Evolutionary conservation across 495 filamentous ascomycete species (phyloP), one percentile per base, ranked within the genome.

Genomic region (Entonaema liquescens): DNA sequence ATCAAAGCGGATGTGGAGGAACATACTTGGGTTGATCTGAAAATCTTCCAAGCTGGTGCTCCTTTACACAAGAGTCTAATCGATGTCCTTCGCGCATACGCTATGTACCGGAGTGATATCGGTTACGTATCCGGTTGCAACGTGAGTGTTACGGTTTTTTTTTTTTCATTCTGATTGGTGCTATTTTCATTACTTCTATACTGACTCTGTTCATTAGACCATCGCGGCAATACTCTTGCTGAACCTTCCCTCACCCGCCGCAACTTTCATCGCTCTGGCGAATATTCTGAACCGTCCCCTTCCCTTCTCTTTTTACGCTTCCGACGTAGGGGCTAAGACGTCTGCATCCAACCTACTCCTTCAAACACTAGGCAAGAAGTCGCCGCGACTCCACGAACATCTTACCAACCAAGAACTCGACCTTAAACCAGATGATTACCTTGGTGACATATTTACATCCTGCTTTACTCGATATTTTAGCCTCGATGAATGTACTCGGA

Each of bases 61-160:
- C 93, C 94, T 2, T 80, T 97, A n/a, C 88, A 95, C 68, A 82
- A 88, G 36, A 87, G 86, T 33, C 83, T 98, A 12, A 79, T 92
- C 25, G 91, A 98, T 79, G 89, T 98, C 3, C 83, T 97, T 55
- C 87, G 90, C 67, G 95, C 95, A 5, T 98, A 98, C 77, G 88
- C 89, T 44, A 93, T 96, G 92, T 98, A 99, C 79, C 88, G 95
- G 65, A 90, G 89, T 67, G 95, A 99, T 78, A 92, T 98, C 67
- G 95, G 95, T 68, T 97, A 97, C 70, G 87, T 94, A 58, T 87
- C 89, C 61, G 94, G 95, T 62, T 92, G 92, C 69, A 94, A 97
- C 78, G 90, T 92, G 78, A 84, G 88, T 81, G 35, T 19, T 19
- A 21, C 6, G n/a, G 19, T 12, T 12, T 35, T 26, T 49, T 9